Base-by-base conservation (phyloP, 768 basidiomycete genomes). In the Cyclocybe cylindracea region DNA sequence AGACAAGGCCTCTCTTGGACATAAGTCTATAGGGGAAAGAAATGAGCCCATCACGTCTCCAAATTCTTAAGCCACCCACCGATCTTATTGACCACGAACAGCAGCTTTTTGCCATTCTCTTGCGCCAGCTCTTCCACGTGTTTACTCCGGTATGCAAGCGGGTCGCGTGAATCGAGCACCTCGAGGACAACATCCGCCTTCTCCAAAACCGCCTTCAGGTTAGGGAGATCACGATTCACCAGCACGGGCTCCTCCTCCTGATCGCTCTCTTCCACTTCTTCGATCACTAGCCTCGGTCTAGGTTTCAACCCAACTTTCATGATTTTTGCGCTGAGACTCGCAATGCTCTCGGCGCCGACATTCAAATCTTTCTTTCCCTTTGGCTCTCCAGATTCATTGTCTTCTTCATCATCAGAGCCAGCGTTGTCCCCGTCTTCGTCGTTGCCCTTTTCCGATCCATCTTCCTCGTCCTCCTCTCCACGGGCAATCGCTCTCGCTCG, bases 151-250 rank as follows among this genome's bases (percentile, higher is more conserved):
- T 80, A 85, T 14, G 88, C 75, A 9, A 81, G 65, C 9, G 94
- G 93, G 65, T 96, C 94, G 43, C 92, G 78, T 2, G 87, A 89
- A 64, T 96, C 94, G 39, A 96, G 76, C 10, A 96, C 82, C 66
- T 94, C 77, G 18, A 95, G 53, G 2, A 94, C 67, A 5, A 91
- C 86, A 66, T 97, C 90, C 33, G 91, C 86, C 49, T 78, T 77
- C 56, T 91, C 83, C 51, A 96, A 63, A 5, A 89, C 91, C 13
- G 86, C 69, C 47, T 81, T 69, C 24, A 92, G 70, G 52, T 79
- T 81, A 5, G 84, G 80, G 13, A 88, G 64, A 46, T 83, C 82
- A 5, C 75, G 80, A 65, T 89, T 86, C 24, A 87, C 69, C 55
- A 90, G 73, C 36, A 78, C 68, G 0, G 89, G 86, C 4, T 84